Conservation (phyloP, 495 filamentous ascomycete genomes). For the Hypoxylon perforatum region DNA sequence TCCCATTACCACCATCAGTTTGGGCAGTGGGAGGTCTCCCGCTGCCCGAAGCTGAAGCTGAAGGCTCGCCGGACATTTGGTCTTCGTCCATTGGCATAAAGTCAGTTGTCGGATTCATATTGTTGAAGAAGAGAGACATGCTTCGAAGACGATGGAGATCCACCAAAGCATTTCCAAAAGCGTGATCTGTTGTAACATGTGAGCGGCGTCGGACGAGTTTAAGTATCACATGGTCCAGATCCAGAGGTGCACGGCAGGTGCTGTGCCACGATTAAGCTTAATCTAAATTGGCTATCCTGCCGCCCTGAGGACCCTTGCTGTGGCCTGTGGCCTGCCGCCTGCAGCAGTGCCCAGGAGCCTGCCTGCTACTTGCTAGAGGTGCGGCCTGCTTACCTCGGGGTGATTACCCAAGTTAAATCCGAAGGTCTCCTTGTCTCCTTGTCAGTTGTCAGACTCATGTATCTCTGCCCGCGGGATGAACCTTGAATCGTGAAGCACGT, state of each 20-base stretch:
- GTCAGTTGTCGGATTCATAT: neutral
- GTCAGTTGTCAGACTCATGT: neutral
- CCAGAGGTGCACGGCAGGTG: neutral
- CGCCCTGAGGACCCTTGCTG: no score
- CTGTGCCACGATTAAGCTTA: neutral
- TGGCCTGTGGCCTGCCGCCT: no score
- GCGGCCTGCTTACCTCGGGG: neutral
- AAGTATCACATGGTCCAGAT: no score
- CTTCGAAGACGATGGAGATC: neutral
- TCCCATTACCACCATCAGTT: neutral
- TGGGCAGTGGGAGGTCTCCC: neutral
- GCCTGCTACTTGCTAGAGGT: neutral
- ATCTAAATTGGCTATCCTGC: neutral
- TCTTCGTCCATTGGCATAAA: neutral
- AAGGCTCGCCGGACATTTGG: neutral
- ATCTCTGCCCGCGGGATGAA: neutral
- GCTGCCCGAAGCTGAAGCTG: neutral
- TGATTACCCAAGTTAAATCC: neutral
- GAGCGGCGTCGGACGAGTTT: neutral
- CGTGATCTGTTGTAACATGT: neutral
- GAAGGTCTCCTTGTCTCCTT: no score
- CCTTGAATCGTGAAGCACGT: constrained; percentile 3
- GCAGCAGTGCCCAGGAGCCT: no score
- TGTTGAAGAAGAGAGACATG: constrained; percentile 12
- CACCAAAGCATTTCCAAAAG: neutral